Conservation (phyloP, 2,329 filamentous ascomycete species). For the Fusarium verticillioides region DNA sequence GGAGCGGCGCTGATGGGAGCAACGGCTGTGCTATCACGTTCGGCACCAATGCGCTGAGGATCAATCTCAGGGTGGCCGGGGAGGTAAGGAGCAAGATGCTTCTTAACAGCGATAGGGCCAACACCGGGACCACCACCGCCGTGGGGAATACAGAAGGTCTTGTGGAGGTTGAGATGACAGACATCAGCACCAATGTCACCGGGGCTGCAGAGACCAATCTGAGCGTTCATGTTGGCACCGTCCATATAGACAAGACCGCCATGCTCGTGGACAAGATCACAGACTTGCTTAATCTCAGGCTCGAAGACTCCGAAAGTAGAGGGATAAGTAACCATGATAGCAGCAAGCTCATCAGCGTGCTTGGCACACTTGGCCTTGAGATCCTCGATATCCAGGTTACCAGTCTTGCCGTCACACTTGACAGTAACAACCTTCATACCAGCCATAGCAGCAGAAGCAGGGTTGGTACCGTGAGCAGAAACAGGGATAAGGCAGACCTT, state of each 20-base stretch:
- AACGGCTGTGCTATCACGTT: constrained; percentile 64
- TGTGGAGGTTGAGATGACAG: constrained; percentile 97
- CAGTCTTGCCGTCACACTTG: constrained; percentile 88
- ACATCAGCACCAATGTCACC: constrained; percentile 98
- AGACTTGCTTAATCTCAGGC: constrained; percentile 86
- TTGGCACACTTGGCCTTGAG: constrained; percentile 91
- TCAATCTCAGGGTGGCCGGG: constrained; percentile 43
- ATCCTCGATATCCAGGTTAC: constrained; percentile 89
- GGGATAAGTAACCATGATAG: constrained; percentile 97
- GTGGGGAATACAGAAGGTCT: constrained; percentile 98
- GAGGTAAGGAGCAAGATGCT: constrained; percentile 81
- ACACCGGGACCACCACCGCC: constrained; percentile 94
- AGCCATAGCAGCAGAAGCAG: constrained; percentile 93
- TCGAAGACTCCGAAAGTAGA: constrained; percentile 96
- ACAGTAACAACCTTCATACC: constrained; percentile 94
- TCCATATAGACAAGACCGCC: constrained; percentile 99
- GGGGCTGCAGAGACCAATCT: constrained; percentile 93
- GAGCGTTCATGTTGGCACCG: constrained; percentile 97
- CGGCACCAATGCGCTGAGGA: constrained; percentile 48
- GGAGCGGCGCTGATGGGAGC: constrained; percentile 63
- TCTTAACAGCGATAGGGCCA: constrained; percentile 90
- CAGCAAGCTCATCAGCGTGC: constrained; percentile 84
- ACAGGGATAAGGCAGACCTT: constrained; percentile 95
- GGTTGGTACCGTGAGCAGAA: constrained; percentile 95
- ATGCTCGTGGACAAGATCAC: constrained; percentile 83